Evolutionary conservation across 805 yeast species (phyloP).

Genomic region (Candida insectalens): DNA sequence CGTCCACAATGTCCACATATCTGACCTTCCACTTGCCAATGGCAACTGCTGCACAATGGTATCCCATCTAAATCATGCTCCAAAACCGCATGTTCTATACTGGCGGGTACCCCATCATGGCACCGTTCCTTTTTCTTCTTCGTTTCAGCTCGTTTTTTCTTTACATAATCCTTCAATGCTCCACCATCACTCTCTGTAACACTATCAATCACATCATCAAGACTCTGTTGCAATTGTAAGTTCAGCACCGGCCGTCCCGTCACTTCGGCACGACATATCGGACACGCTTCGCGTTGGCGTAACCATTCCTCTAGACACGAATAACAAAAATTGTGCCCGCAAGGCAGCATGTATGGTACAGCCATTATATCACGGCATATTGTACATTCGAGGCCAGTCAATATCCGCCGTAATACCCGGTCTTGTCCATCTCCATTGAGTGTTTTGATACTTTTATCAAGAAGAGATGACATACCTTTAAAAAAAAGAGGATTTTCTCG

Average conservation of each 20-base stretch:
- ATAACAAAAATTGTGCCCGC: conserved; percentile 75
- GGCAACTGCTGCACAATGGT: conserved; percentile 65
- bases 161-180: conserved; percentile 15
- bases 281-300: conserved; percentile 48
- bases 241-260: conserved; percentile 43
- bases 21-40: conserved; percentile 67
- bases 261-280: conserved; percentile 49
- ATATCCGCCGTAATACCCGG: conserved; percentile 9
- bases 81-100: conserved; percentile 42
- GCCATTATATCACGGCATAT: conserved; percentile 64
- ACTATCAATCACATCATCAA: conserved; percentile 31
- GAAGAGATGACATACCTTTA: conserved; percentile 7
- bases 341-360: conserved; percentile 46
- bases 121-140: conserved; percentile 33
- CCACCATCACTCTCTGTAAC: conserved; percentile 21
- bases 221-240: conserved; percentile 37
- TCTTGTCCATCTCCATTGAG: conserved; percentile 11
- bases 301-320: conserved; percentile 59
- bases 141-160: conserved; percentile 14
- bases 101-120: conserved; percentile 20
- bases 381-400: conserved; percentile 38
- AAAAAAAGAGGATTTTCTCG: no score
- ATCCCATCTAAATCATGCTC: conserved; percentile 64
- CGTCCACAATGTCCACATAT: conserved; percentile 63
- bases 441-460: conserved; percentile 6